These are phyloP conservation scores for Starmerella davenportii DNA, from an alignment of 805 yeast genomes.

Conservation along the genomic window DNA sequence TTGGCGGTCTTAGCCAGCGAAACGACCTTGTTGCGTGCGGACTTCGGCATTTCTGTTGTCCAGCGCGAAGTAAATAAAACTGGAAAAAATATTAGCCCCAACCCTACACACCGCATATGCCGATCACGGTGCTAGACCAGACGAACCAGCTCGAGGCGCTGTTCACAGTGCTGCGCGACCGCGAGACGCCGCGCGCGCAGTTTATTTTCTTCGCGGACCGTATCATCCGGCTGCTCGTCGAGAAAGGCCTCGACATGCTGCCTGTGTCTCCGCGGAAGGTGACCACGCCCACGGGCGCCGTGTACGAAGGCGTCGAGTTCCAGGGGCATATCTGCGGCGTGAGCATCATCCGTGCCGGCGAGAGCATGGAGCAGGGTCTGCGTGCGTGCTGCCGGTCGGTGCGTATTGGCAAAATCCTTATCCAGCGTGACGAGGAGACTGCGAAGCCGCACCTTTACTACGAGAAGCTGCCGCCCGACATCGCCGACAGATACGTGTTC, in stretches of 20 bases:
- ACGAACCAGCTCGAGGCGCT: slow-evolving; percentile 79
- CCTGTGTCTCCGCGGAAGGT: slow-evolving; percentile 63
- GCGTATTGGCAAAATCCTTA: slow-evolving; percentile 86
- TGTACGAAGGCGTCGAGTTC: slow-evolving; percentile 61
- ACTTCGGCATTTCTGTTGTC: slow-evolving; percentile 63
- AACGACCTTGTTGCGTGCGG: slow-evolving; percentile 88
- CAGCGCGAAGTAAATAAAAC: neutral
- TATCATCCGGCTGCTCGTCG: slow-evolving; percentile 81
- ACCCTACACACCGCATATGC: slow-evolving; percentile 4
- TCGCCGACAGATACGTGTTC: slow-evolving; percentile 71
- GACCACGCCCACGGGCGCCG: slow-evolving; percentile 57
- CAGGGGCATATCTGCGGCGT: slow-evolving; percentile 95
- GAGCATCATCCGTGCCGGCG: slow-evolving; percentile 96
- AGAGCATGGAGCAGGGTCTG: slow-evolving; percentile 95
- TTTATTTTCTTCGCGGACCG: slow-evolving; percentile 91
- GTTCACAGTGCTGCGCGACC: slow-evolving; percentile 78
- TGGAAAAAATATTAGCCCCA: neutral
- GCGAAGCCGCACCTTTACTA: slow-evolving; percentile 82
- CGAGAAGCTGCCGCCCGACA: slow-evolving; percentile 87
- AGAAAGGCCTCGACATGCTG: slow-evolving; percentile 82
- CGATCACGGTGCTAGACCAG: slow-evolving; percentile 40
- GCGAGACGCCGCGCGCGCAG: slow-evolving; percentile 65
- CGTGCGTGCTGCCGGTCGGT: slow-evolving; percentile 95
- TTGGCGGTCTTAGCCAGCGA: slow-evolving; percentile 92
- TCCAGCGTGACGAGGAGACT: slow-evolving; percentile 96